phyloP scores from a whole-genome alignment of 768 basidiomycete genomes.

The Hericium erinaceus region DNA sequence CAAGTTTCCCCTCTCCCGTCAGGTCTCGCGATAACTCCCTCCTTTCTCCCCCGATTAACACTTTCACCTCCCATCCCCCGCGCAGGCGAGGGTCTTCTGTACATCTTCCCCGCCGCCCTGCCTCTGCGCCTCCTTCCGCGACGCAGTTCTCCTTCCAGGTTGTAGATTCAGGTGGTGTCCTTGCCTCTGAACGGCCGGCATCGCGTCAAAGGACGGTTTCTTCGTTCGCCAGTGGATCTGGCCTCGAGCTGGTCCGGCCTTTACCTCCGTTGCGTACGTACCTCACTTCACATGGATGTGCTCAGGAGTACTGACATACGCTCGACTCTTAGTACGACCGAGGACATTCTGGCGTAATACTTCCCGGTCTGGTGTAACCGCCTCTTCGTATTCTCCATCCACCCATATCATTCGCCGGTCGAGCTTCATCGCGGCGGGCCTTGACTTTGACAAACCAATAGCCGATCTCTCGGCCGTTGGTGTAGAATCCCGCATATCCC shows the following conservation, averaged over 20 bases:
- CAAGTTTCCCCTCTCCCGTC: neutral
- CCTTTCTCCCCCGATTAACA: neutral
- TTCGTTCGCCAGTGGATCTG: neutral
- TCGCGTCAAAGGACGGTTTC: neutral
- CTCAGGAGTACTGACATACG: neutral
- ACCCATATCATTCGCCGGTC: conserved; percentile 67
- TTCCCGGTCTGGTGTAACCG: conserved; percentile 59
- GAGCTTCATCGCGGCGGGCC: conserved; percentile 72
- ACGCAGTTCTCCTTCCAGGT: neutral
- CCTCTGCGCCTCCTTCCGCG: neutral
- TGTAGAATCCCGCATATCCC: conserved; percentile 22
- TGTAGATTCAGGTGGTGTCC: neutral
- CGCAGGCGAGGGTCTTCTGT: neutral
- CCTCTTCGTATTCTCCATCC: conserved; percentile 63
- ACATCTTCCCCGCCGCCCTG: neutral
- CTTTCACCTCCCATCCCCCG: neutral
- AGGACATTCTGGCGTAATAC: conserved; percentile 77
- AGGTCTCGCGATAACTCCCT: neutral
- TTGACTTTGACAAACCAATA: conserved; percentile 50
- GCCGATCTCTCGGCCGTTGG: conserved; percentile 27
- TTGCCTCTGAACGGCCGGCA: neutral
- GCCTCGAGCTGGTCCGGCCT: conserved; percentile 41
- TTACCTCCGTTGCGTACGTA: conserved; percentile 58
- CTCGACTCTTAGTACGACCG: conserved; percentile 49
- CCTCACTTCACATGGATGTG: neutral